phyloP scores from a whole-genome alignment of 1,284 basidiomycete genomes.

The Termitomyces sp. region DNA sequence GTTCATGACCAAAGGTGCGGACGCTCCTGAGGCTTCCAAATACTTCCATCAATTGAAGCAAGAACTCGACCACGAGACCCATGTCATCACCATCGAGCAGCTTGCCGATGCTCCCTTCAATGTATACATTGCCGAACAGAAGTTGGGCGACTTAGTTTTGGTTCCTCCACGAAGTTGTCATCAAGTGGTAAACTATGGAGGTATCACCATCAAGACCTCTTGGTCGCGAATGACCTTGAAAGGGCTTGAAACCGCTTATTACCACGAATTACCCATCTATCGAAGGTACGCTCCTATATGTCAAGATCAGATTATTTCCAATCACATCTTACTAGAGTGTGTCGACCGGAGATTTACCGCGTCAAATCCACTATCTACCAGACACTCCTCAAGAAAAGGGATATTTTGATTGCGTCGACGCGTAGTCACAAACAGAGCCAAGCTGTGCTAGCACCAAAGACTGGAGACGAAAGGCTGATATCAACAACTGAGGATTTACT shows the following conservation, averaged over 20 bases:
- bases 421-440: constrained; percentile 6
- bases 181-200: constrained; percentile 73
- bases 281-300: constrained; percentile 42
- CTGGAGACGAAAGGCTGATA: constrained; percentile 19
- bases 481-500: constrained; percentile 29
- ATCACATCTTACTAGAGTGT: constrained; percentile 46
- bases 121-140: constrained; percentile 66
- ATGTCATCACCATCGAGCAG: constrained; percentile 57
- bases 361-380: constrained; percentile 61
- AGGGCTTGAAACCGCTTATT: constrained; percentile 53
- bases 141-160: constrained; percentile 69
- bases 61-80: constrained; percentile 69
- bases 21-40: constrained; percentile 43
- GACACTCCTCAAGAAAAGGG: constrained; percentile 39
- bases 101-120: constrained; percentile 59
- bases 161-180: constrained; percentile 74
- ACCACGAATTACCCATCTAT: constrained; percentile 71
- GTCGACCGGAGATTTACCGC: constrained; percentile 69
- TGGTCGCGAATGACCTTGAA: constrained; percentile 75
- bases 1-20: constrained; percentile 70
- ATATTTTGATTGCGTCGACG: constrained; percentile 21
- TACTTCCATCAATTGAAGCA: constrained; percentile 57
- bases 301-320: not conserved
- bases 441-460: constrained; percentile 5
- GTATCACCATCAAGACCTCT: constrained; percentile 71